Evolutionary conservation across 139 green algal genomes (phyloP).

Genomic region (Choricystis sp.): DNA sequence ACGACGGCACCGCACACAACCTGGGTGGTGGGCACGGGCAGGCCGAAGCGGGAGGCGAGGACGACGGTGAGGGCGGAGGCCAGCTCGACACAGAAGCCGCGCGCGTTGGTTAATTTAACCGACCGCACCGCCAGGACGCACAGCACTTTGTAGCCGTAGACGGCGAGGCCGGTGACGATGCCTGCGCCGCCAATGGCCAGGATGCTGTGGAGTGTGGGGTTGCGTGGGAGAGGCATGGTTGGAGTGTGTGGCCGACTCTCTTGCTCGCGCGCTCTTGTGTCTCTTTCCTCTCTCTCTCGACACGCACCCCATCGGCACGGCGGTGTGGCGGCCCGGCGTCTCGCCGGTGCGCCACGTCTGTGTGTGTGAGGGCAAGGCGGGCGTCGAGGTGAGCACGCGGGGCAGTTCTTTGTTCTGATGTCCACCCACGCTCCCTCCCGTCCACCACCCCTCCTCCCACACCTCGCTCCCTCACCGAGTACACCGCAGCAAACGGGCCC

Average conservation of each 20-base stretch:
- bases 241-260: no score
- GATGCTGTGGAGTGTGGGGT: no score
- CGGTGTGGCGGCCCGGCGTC: slow-evolving; percentile 8
- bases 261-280: no score
- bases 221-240: no score
- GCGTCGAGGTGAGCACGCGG: no score
- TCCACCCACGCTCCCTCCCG: no score
- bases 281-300: no score
- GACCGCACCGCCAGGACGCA: slow-evolving; percentile 35
- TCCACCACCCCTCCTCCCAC: no score
- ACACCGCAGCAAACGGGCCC: slow-evolving; percentile 56
- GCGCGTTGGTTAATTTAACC: slow-evolving; percentile 35
- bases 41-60: slow-evolving; percentile 31
- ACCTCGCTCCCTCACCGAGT: no score
- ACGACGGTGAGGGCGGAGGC: slow-evolving; percentile 33
- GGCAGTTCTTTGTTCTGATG: no score
- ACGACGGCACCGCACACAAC: slow-evolving; percentile 33
- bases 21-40: slow-evolving; percentile 61
- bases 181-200: slow-evolving; percentile 47
- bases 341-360: slow-evolving; percentile 14
- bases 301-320: no score
- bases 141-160: slow-evolving; percentile 59
- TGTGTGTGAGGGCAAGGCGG: no score
- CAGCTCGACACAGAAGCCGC: slow-evolving; percentile 50
- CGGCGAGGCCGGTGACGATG: slow-evolving; percentile 57